Base-by-base conservation (phyloP, 2,329 filamentous ascomycete genomes). In the Stachybotrys chlorohalonatus region DNA sequence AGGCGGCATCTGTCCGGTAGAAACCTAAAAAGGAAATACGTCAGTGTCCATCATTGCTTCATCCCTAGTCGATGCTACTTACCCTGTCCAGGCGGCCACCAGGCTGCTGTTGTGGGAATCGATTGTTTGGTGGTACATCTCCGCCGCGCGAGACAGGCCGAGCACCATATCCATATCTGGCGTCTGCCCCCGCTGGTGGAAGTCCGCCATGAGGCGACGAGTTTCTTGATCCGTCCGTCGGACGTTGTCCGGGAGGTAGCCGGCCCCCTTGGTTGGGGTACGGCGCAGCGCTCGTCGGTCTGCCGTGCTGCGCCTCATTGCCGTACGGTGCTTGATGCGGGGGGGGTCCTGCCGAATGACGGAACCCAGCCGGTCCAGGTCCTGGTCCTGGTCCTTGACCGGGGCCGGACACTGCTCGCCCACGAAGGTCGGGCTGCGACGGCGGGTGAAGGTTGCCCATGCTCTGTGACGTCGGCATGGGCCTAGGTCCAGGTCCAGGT, bases 371-470 rank as follows among this genome's bases (percentile, higher is more conserved):
- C 24, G 24, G 36, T 13, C 36, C 36, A 56, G 46, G 46, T 11
- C 15, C 46, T 8, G 46, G 13, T 7, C 13, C 46, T 16, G 46
- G 46, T 8, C 46, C 46, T 47, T 31, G 50, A 13, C 7, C 7
- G 32, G 16, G 6, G 32, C 15, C 50, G 9, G 75, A 77, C 11
- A 67, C 63, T 15, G 73, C 66, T 51, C 77, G 75, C 45, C 70
- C 70, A 9, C 75, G 73, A 30, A 69, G 67, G 57, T 78, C 73
- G 51, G 60, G 58, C 16, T 58, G 56, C 8, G 56, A 30, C 16
- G 71, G 67, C 15, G 73, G 72, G 39, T 77, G 71, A 52, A 81
- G 68, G 60, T 75, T 78, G 17, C 74, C 73, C 54, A 71, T 70
- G 2, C 77, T 76, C 51, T 78, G 72, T 2, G 76, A 74, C 36